These are phyloP conservation scores for Acacia pycnantha DNA, from an alignment of 331 rosid species.

Conservation along the genomic window DNA sequence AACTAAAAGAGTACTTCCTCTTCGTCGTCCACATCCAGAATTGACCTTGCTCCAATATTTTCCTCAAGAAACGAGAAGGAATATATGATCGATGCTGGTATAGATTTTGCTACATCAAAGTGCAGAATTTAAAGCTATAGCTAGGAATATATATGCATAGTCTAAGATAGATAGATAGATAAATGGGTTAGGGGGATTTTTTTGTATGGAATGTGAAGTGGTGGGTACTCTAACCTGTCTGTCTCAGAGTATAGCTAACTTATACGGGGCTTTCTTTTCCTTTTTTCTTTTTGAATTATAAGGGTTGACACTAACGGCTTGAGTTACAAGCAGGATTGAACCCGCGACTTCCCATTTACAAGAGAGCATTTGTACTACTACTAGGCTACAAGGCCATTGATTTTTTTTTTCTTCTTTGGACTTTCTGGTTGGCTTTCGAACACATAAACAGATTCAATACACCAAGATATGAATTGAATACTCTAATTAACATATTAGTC, in stretches of 20 bases:
- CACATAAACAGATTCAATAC: constrained; percentile 35
- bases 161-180: constrained; percentile 21
- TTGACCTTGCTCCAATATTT: constrained; percentile 66
- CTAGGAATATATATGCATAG: constrained; percentile 7
- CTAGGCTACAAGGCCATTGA: too few species aligned
- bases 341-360: too few species aligned
- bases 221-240: constrained; percentile 46
- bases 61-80: neutral
- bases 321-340: too few species aligned
- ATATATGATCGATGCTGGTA: too few species aligned
- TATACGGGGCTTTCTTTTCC: too few species aligned
- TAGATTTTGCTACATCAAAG: neutral
- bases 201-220: constrained; percentile 50
- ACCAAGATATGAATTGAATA: constrained; percentile 29
- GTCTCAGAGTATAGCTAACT: constrained; percentile 30
- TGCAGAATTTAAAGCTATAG: constrained; percentile 13
- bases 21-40: constrained; percentile 64
- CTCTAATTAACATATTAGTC: neutral
- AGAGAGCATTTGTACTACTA: too few species aligned
- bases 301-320: too few species aligned
- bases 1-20: constrained; percentile 43
- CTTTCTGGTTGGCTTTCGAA: constrained; percentile 34
- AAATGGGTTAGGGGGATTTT: constrained; percentile 19
- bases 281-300: too few species aligned
- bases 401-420: neutral